phyloP scores from a whole-genome alignment of 78 protist genomes.

The Dictyostelium brefeldianum region DNA sequence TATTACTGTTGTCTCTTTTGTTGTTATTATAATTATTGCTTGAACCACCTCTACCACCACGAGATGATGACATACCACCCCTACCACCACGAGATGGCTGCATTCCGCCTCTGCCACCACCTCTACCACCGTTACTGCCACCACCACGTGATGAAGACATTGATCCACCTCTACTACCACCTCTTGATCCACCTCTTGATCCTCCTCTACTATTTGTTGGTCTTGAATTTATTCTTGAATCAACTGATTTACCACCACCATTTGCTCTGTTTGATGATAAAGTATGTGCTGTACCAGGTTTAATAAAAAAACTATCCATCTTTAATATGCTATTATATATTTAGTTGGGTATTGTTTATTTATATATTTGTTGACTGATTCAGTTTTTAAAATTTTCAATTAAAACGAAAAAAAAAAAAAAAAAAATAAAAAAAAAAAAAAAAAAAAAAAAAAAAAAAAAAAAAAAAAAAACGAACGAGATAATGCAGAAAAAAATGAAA shows the following conservation, averaged over 20 bases:
- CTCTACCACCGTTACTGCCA: neutral
- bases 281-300: conserved; percentile 42
- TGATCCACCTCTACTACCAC: conserved; percentile 51
- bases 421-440: neutral
- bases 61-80: neutral
- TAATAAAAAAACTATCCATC: conserved; percentile 75
- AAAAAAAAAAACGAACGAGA: neutral
- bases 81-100: conserved; percentile 31
- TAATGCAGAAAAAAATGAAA: too few species aligned
- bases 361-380: neutral
- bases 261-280: conserved; percentile 26
- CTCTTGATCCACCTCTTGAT: conserved; percentile 20
- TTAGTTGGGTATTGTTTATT: neutral
- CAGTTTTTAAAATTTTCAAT: neutral
- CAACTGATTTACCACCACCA: neutral
- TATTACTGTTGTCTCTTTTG: neutral
- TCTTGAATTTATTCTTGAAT: conserved; percentile 4
- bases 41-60: conserved; percentile 15
- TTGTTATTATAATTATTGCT: neutral
- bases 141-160: conserved; percentile 19
- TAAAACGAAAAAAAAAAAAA: neutral
- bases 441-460: neutral
- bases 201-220: conserved; percentile 33
- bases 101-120: neutral
- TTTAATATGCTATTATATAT: neutral